Percentiles rank a stretch among this genome's conserved stretches.
These are phyloP conservation scores for Backusella morwellensis DNA, from an alignment of 192 early-diverging fungal species.

Conservation along the genomic window DNA sequence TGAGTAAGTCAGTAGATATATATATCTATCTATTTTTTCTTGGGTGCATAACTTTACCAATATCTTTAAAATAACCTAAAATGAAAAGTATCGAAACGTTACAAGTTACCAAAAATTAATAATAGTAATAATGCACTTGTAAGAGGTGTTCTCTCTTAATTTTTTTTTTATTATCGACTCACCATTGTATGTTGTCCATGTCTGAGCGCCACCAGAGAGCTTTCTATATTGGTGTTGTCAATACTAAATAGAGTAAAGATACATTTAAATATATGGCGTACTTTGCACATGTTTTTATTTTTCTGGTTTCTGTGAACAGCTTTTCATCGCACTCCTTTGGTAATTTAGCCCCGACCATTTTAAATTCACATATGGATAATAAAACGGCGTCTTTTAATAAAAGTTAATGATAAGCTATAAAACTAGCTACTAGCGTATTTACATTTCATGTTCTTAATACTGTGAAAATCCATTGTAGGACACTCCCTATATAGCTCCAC, in stretches of 20 bases:
- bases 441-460: not conserved
- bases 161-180: not conserved
- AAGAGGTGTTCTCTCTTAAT: not conserved
- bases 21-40: not conserved
- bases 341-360: not conserved
- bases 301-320: not conserved
- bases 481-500: not conserved
- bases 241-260: not conserved
- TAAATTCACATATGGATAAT: not conserved
- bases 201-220: not conserved
- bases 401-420: not conserved
- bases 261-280: not conserved
- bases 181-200: conserved; percentile 2
- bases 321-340: not conserved
- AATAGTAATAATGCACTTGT: not conserved
- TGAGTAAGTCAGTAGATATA: not conserved
- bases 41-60: not conserved
- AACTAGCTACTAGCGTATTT: not conserved
- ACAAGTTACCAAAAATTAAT: not conserved
- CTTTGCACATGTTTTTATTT: conserved; percentile 5
- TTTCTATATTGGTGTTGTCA: not conserved
- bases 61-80: not conserved
- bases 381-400: not conserved
- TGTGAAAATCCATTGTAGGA: not conserved
- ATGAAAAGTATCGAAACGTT: not conserved